phyloP scores from a whole-genome alignment of 192 early-diverging fungal genomes.

The Coemansia sp. region DNA sequence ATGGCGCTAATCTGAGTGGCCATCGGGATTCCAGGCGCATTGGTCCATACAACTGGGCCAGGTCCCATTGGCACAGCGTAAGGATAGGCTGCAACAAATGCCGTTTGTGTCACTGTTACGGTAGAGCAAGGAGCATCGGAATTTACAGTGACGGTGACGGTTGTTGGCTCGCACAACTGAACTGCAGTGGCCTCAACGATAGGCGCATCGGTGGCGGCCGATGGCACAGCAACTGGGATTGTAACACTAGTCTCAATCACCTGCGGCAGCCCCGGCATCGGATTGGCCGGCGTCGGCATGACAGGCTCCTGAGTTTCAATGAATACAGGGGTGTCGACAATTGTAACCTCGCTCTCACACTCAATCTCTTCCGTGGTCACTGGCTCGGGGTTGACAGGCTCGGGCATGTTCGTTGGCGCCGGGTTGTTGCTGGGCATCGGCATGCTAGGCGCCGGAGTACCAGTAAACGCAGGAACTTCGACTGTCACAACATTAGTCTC shows the following conservation, averaged over 20 bases:
- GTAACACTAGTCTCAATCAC: neutral
- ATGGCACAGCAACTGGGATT: neutral
- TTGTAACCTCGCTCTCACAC: neutral
- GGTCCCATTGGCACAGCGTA: conserved; percentile 22
- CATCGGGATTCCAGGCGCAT: neutral
- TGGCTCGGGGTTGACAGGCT: neutral
- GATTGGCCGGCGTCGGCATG: neutral
- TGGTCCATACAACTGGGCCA: conserved; percentile 46
- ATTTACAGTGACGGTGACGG: conserved; percentile 17
- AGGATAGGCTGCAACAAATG: conserved; percentile 11
- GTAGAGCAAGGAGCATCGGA: conserved; percentile 4
- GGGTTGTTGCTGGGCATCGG: neutral
- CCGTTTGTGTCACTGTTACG: conserved; percentile 23
- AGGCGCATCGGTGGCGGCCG: neutral
- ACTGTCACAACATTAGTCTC: neutral
- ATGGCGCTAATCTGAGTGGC: neutral
- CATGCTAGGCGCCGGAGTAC: neutral
- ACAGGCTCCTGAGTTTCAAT: neutral
- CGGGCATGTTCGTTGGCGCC: neutral
- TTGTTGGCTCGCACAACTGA: neutral
- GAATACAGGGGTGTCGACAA: neutral
- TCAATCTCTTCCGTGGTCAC: neutral
- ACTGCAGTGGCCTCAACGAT: conserved; percentile 8
- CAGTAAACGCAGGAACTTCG: neutral
- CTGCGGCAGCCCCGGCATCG: neutral